Base-by-base conservation (phyloP, 129 eudicot genomes). In the Logfia minima region DNA sequence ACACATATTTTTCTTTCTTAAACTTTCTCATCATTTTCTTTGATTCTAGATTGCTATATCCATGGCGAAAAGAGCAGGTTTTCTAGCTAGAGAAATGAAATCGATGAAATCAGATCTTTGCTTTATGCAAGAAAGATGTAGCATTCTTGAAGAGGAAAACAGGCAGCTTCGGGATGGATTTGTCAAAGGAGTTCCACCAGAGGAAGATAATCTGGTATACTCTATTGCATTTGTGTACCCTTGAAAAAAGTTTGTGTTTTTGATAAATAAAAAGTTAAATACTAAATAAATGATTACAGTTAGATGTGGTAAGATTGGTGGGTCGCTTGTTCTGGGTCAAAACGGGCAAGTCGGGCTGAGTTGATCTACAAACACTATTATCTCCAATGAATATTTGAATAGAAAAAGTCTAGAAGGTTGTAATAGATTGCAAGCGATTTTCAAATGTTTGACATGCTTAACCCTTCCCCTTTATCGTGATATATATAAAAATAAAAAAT, bases 161-260 rank as follows among this genome's bases (percentile, higher is more conserved):
- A 73, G 84, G 64, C 85, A 90, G 80, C 90, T 91, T 63, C 85
- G 97, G 9, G 96, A 91, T 55, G 93, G 97, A 66, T 83, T 88
- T 73, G 88, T 55, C 45, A 87, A 91, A 53, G 97, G 89, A 66
- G 76, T 88, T 35, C 82, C 81, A 66, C 98, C 95, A 0, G 98
- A 93, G 24, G 98, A 93, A 71, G 98, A 93, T 80, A 97, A 93
- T 84, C 70, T 93, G 97, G 98, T 93, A 88, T 6, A 29, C 24
- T 58, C 6, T 9, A 13, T 2, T 66, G 19, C 65, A 19, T 23
- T 10, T 1, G 26, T 53, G 39, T 68, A 35, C 26, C 13, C 17
- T 68, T 1, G 18, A 69, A 68, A 48, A 70, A 24, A 11, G 11
- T 6, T 8, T 31, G 21, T 75, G 45, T 74, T 22, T 74, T 34